Percentiles rank a stretch among this genome's conserved stretches.
phyloP scores from a whole-genome alignment of 2,329 filamentous ascomycete species.

The Acephala macrosclerotiorum region DNA sequence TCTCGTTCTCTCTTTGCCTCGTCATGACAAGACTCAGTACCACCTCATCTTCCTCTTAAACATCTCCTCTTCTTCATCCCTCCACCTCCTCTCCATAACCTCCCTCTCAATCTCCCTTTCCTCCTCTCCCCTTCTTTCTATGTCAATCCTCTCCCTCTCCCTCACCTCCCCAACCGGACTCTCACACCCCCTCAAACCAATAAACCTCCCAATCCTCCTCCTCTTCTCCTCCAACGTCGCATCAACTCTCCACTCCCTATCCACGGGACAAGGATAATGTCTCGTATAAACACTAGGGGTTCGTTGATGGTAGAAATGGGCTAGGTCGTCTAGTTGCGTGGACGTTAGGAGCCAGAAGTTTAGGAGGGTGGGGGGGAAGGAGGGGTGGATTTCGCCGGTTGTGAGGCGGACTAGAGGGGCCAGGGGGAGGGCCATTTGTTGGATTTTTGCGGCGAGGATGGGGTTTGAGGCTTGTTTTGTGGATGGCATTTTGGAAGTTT shows the following conservation, averaged over 20 bases:
- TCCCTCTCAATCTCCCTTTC: constrained; percentile 48
- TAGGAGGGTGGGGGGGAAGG: constrained; percentile 72
- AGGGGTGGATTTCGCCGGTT: constrained; percentile 67
- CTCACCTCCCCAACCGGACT: constrained; percentile 48
- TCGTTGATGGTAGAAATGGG: constrained; percentile 76
- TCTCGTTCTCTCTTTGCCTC: no score
- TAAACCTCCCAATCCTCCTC: constrained; percentile 75
- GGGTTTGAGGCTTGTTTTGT: constrained; percentile 49
- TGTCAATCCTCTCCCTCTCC: constrained; percentile 39
- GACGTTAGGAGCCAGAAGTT: constrained; percentile 79
- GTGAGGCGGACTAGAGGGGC: constrained; percentile 71
- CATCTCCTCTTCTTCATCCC: constrained; percentile 43
- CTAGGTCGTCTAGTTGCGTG: constrained; percentile 72
- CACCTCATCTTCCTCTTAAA: constrained; percentile 36
- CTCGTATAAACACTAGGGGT: constrained; percentile 60
- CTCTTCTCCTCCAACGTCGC: constrained; percentile 68
- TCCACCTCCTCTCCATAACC: constrained; percentile 45
- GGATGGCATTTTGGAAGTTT: constrained; percentile 22
- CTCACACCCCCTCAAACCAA: constrained; percentile 71
- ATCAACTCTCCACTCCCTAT: constrained; percentile 57
- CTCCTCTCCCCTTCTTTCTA: constrained; percentile 46
- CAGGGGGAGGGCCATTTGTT: constrained; percentile 70
- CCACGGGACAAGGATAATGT: constrained; percentile 73
- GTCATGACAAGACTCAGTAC: constrained; percentile 35
- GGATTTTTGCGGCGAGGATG: constrained; percentile 65